Evolutionary conservation across 1,139 yeast species (phyloP).

Genomic region (Kluyveromyces sp.): DNA sequence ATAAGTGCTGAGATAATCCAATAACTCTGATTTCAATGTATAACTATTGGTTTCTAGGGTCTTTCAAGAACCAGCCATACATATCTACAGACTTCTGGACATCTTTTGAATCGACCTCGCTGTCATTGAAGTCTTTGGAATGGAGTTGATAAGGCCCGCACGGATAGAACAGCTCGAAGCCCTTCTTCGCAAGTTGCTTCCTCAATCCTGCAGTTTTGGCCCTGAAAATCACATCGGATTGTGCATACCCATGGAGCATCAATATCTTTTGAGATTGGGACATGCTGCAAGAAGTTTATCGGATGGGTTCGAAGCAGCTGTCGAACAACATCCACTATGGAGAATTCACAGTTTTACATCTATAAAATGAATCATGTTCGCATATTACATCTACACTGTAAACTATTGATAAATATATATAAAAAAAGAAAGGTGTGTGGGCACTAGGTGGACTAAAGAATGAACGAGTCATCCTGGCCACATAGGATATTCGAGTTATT

Average conservation of each 20-base stretch:
- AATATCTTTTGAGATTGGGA: conserved; percentile 30
- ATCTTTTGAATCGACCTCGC: conserved; percentile 2
- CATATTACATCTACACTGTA: too few species aligned
- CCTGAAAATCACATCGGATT: conserved; percentile 63
- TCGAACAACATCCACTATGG: background rate
- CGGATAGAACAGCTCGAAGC: conserved; percentile 63
- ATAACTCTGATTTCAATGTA: conserved; percentile 19
- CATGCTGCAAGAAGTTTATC: background rate
- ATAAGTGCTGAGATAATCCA: conserved; percentile 21
- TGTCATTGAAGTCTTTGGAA: conserved; percentile 5
- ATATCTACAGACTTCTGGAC: conserved; percentile 11
- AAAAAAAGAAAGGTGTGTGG: too few species aligned
- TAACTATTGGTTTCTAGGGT: conserved; percentile 18
- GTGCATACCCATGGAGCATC: conserved; percentile 55
- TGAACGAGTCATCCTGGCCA: too few species aligned
- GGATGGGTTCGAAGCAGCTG: background rate
- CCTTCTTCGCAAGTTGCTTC: conserved; percentile 53
- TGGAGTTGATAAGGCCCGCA: conserved; percentile 48
- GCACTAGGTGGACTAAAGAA: too few species aligned
- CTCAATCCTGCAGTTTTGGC: conserved; percentile 74
- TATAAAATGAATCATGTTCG: too few species aligned
- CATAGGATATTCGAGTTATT: background rate
- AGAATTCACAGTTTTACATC: background rate
- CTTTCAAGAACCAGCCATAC: conserved; percentile 28
- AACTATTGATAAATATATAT: too few species aligned